These are phyloP conservation scores for Phytophthora nicotianae DNA, from an alignment of 352 stramenopile species.

Conservation along the genomic window DNA sequence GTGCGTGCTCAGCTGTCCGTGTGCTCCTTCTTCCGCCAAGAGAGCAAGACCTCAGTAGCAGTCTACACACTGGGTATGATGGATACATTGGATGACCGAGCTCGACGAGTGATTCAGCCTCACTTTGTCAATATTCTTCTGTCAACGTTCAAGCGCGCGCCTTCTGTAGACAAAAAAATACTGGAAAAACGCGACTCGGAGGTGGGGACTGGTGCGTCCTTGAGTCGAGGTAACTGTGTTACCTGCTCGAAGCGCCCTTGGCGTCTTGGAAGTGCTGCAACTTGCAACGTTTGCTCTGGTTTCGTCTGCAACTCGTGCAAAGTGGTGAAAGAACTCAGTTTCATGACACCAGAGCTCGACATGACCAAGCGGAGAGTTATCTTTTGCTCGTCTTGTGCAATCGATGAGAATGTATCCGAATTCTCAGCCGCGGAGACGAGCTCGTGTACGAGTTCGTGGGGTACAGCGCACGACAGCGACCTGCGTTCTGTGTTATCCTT, in stretches of 20 bases:
- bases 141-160: slow-evolving; percentile 22
- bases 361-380: slow-evolving; percentile 38
- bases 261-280: slow-evolving; percentile 10
- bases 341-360: slow-evolving; percentile 36
- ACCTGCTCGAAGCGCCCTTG: slow-evolving; percentile 15
- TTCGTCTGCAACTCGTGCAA: slow-evolving; percentile 34
- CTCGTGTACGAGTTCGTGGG: slow-evolving; percentile 3
- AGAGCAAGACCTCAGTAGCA: slow-evolving; percentile 15
- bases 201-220: not conserved
- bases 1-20: slow-evolving; percentile 41
- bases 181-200: not conserved
- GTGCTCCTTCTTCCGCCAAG: slow-evolving; percentile 43
- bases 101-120: slow-evolving; percentile 20
- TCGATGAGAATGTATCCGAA: slow-evolving; percentile 6
- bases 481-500: not conserved
- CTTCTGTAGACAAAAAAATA: slow-evolving; percentile 5
- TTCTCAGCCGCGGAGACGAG: slow-evolving; percentile 9
- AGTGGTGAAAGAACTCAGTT: slow-evolving; percentile 30
- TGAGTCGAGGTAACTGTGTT: slow-evolving; percentile 8
- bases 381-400: slow-evolving; percentile 36
- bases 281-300: slow-evolving; percentile 34
- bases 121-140: slow-evolving; percentile 29
- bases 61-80: slow-evolving; percentile 31
- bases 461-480: slow-evolving; percentile 1
- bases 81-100: slow-evolving; percentile 19